A percentile compares a stretch with the other conserved stretches of the same genome.
Conservation (phyloP, 139 green algal genomes). For the Picochlorum sp. region DNA sequence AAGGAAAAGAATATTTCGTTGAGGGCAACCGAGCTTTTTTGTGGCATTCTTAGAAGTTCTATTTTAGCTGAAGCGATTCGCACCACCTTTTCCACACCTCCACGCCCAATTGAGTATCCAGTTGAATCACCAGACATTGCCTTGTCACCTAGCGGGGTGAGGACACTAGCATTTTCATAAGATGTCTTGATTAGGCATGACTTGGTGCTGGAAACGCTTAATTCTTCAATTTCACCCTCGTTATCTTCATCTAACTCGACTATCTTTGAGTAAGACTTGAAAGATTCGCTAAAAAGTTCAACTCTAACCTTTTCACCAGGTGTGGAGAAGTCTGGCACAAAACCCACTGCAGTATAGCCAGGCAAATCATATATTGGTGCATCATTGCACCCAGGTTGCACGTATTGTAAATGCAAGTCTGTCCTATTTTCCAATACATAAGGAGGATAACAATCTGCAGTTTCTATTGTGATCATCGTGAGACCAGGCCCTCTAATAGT, state of each 20-base stretch:
- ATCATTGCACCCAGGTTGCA: conserved; percentile 22
- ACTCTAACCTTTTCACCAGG: background rate
- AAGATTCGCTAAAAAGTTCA: no score
- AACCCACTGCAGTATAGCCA: conserved; percentile 29
- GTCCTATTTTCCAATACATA: conserved; percentile 58
- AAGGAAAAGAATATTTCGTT: conserved; percentile 11
- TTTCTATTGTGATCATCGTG: conserved; percentile 42
- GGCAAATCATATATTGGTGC: conserved; percentile 43
- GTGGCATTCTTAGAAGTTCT: conserved; percentile 8
- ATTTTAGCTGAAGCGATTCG: conserved; percentile 32
- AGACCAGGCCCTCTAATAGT: conserved; percentile 35
- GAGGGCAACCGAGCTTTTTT: background rate
- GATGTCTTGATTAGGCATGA: conserved; percentile 8
- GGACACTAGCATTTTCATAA: conserved; percentile 15
- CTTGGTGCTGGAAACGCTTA: conserved; percentile 17
- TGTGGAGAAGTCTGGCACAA: conserved; percentile 21
- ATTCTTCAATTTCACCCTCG: background rate
- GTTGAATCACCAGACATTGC: conserved; percentile 32
- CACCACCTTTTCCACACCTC: conserved; percentile 38
- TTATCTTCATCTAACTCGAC: no score
- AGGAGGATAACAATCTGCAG: conserved; percentile 34
- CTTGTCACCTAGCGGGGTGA: conserved; percentile 27
- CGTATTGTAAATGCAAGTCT: conserved; percentile 39
- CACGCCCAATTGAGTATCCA: conserved; percentile 36
- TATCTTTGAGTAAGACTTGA: no score